phyloP scores from a whole-genome alignment of 805 yeast species.

The Groenewaldozyma tartarivorans region DNA sequence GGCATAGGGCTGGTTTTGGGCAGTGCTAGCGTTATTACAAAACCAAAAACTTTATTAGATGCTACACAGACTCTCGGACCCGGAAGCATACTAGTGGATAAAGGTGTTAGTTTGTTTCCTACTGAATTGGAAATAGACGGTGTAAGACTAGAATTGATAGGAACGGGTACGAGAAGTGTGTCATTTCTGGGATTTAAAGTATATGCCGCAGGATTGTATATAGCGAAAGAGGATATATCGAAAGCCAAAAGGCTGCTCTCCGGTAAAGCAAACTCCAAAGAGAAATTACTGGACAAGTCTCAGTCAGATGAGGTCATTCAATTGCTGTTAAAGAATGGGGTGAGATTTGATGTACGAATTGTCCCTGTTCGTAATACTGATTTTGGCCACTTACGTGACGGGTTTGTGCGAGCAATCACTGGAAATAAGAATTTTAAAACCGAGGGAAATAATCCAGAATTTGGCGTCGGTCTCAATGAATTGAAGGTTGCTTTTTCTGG shows the following conservation, averaged over 20 bases:
- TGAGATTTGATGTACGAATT: slow-evolving; percentile 61
- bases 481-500: slow-evolving; percentile 51
- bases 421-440: slow-evolving; percentile 52
- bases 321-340: slow-evolving; percentile 44
- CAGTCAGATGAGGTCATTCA: slow-evolving; percentile 42
- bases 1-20: no score
- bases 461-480: slow-evolving; percentile 59
- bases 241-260: slow-evolving; percentile 18
- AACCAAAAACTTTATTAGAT: no score
- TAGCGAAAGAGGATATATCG: slow-evolving; percentile 46
- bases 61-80: no score
- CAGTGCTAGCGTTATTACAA: no score
- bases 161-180: slow-evolving; percentile 75
- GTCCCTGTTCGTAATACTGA: slow-evolving; percentile 88
- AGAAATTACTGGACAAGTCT: slow-evolving; percentile 12
- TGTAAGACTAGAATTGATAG: slow-evolving; percentile 47
- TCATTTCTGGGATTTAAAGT: slow-evolving; percentile 77
- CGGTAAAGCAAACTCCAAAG: slow-evolving; percentile 4
- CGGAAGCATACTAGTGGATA: slow-evolving; percentile 24
- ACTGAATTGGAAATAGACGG: slow-evolving; percentile 19
- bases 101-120: slow-evolving; percentile 28
- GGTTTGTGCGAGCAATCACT: slow-evolving; percentile 69
- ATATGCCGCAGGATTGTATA: slow-evolving; percentile 77
- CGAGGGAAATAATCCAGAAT: slow-evolving; percentile 31
- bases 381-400: slow-evolving; percentile 81